Base-by-base conservation (phyloP, 2,329 filamentous ascomycete genomes). In the Neofusicoccum kwambonambiense region DNA sequence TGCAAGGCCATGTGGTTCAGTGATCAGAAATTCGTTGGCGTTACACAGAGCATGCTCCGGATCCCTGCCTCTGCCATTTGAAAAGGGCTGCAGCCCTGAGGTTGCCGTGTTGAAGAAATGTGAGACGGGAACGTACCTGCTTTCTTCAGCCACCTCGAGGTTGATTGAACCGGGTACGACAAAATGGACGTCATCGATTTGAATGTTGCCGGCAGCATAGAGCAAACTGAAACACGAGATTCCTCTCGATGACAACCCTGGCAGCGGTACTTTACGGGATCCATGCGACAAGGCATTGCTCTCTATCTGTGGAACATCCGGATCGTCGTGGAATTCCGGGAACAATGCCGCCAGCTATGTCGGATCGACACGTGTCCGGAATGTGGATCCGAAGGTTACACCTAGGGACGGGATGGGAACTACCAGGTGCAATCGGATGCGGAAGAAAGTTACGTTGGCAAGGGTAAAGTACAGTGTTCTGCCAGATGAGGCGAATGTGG, bases 1-100 rank as follows among this genome's bases (percentile, higher is more conserved):
- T 60, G 56, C 56, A 60, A n/a, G 56, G 41, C 56, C 27, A 22
- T 31, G 56, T 44, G 42, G 42, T 47, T 47, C 39, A 22, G 39
- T 58, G 22, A 58, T 22, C 19, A 41, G 22, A 35, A 17, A n/a
- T 15, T 9, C 37, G 42, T 4, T 37, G 6, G 27, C 15, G 56
- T 60, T 6, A 17, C 56, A 60, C 56, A 44, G 27, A 31, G 22
- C 11, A 12, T 5, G 35, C 13, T 6, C 9, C 34, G 51, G 51
- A 54, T 15, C 35, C 35, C 35, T 39, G 35, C 52, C 35, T 42
- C 35, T 57, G 19, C 52, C 52, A 41, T 42, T 31, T n/a, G 35
- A 42, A 57, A 57, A 57, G 19, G 37, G 22, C 37, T 11, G 51
- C 9, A 54, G 35, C 35, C 51, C 35, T 11, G 35, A 15, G 31